phyloP scores from a whole-genome alignment of 768 basidiomycete genomes.

The Basidioascus undulatus region DNA sequence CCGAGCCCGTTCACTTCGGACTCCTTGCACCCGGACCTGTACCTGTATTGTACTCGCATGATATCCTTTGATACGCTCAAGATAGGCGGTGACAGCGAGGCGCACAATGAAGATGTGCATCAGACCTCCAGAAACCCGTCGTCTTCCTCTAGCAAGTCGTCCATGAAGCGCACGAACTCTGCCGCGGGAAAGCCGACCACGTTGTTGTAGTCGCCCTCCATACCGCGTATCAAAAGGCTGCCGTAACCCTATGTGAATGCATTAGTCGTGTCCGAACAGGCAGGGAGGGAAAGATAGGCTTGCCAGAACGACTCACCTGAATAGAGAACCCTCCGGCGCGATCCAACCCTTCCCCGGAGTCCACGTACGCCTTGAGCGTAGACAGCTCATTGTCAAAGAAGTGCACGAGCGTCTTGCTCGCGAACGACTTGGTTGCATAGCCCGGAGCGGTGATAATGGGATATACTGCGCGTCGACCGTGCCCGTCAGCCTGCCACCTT shows the following conservation, averaged over 20 bases:
- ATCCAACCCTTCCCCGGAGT: conserved; percentile 61
- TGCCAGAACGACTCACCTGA: conserved; percentile 32
- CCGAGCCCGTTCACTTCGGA: no score
- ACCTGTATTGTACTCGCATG: no score
- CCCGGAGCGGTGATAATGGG: conserved; percentile 54
- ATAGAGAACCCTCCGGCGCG: conserved; percentile 86
- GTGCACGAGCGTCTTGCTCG: conserved; percentile 34
- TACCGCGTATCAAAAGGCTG: conserved; percentile 15
- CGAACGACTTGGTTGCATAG: conserved; percentile 36
- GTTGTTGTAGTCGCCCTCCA: conserved; percentile 39
- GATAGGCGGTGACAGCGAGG: no score
- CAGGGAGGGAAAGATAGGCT: background rate
- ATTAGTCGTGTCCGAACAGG: background rate
- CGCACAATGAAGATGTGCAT: no score
- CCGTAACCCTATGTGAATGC: conserved; percentile 13
- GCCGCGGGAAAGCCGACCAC: conserved; percentile 80
- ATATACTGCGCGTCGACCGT: no score
- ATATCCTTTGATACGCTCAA: no score
- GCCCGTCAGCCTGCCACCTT: no score
- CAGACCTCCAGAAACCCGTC: no score
- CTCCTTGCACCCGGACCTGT: no score
- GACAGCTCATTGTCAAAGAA: conserved; percentile 38
- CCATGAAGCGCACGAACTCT: conserved; percentile 19
- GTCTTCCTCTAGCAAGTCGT: conserved; percentile 14
- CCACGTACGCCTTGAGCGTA: conserved; percentile 51